Percentiles rank a stretch among this genome's conserved stretches.
These are phyloP conservation scores for Leccinum uliginosum DNA, from an alignment of 768 basidiomycete species.

Conservation along the genomic window DNA sequence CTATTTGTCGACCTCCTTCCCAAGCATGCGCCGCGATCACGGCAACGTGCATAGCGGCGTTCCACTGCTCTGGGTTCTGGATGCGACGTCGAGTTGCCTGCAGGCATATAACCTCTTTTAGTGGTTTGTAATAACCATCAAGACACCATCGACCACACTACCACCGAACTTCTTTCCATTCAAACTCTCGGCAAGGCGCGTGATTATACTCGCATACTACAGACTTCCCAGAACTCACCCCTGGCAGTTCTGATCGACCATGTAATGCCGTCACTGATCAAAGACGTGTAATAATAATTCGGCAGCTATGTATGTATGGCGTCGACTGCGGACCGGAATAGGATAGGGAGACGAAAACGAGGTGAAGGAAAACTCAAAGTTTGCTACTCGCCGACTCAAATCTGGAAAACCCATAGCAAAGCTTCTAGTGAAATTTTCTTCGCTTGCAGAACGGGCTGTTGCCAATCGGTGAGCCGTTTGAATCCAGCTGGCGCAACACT, in stretches of 20 bases:
- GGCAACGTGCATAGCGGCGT: constrained; percentile 10
- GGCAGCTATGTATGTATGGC: background rate
- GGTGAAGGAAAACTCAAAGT: constrained; percentile 9
- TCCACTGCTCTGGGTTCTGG: constrained; percentile 12
- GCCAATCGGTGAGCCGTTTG: background rate
- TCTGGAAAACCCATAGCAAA: no score
- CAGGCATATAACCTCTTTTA: constrained; percentile 4
- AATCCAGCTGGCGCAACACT: no score
- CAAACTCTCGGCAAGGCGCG: background rate
- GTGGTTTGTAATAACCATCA: constrained; percentile 11
- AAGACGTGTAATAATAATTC: constrained; percentile 2
- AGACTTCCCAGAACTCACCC: background rate
- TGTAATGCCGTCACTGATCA: constrained; percentile 15
- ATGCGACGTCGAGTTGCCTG: constrained; percentile 13
- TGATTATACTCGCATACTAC: background rate
- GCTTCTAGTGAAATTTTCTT: no score
- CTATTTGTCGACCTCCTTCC: constrained; percentile 6
- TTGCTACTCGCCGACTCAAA: constrained; percentile 8
- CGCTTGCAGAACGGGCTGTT: no score
- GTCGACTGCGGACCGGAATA: constrained; percentile 16
- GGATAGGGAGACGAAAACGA: constrained; percentile 14
- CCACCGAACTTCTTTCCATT: background rate
- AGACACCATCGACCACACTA: constrained; percentile 22
- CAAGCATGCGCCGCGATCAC: constrained; percentile 4
- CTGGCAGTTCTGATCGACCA: constrained; percentile 9